Base-by-base conservation (phyloP, 202 grass and related monocot species). In the Schoenoplectus triqueter region DNA sequence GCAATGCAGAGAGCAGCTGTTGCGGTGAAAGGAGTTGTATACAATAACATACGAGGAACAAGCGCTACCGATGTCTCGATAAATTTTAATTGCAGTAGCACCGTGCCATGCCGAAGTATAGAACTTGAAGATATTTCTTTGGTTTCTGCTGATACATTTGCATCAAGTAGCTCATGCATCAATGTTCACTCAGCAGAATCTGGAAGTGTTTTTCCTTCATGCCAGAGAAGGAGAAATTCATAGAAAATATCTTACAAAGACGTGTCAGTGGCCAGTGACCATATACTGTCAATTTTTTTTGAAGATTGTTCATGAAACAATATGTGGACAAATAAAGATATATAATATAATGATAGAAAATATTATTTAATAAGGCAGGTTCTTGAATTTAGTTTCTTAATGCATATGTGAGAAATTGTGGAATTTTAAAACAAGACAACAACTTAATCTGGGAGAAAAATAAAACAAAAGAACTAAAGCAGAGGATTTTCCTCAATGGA, bases 11-110 rank as follows among this genome's bases (percentile, higher is more conserved):
- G 49, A 64, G 85, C 93, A 15, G 93, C 90, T 62, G 87, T 95
- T 20, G 88, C 74, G 7, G 8, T 92, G 41, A 82, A 47, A 8
- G 71, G 82, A 42, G 80, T 95, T 69, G 22, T 51, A 3, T 95
- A 92, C 80, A 87, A 59, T 66, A 88, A 88, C 15, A 97, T 97
- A 57, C 65, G 73, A n/a, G 94, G 94, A 85, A 97, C 92, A 3
- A 94, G 90, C 13, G 71, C 65, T 39, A 89, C 90, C 13, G 80
- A 87, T 13, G 65, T 86, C 1, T 91, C 90, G 5, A 15, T 97
- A 13, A 89, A 66, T 46, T 85, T 97, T 2, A 77, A 73, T 6
- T 97, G 94, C 71, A 94, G 94, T 10, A 75, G 31, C 0, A 63
- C 64, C 14, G 56, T 90, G 3, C 83, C 8, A 6, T 95, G 93